Base-by-base conservation (phyloP, 2,329 filamentous ascomycete genomes). In the Aspergillus proliferans region DNA sequence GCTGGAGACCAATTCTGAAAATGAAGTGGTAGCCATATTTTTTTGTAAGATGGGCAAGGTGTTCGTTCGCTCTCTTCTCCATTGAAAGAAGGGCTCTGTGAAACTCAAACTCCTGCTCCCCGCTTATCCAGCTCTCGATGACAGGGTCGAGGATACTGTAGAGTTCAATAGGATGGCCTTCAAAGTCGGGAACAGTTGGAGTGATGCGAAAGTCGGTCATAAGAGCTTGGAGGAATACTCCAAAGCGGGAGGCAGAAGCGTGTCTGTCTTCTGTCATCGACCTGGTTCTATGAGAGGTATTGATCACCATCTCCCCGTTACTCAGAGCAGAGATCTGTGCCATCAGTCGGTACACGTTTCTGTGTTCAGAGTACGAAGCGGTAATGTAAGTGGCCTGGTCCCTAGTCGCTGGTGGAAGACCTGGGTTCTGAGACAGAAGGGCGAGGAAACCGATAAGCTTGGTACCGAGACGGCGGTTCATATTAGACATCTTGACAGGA, bases 11-110 rank as follows among this genome's bases (percentile, higher is more conserved):
- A 46, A 52, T 51, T 42, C 58, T 55, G 51, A 63, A 59, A 45
- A 56, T 54, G 42, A 50, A 57, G 43, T 61, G 58, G 41, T 59
- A 60, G 6, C 61, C 62, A 43, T 59, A 63, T 26, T 52, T 49
- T 21, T 49, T 47, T 8, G 54, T 47, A 39, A 47, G 52, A 41
- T 48, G 39, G 33, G 47, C 39, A 38, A 63, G 56, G 38, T 59
- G 43, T 26, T 48, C 51, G 40, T 63, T 61, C 9, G 60, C 61
- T 36, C 51, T 48, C 22, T 51, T 50, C 28, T 63, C 59, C 44
- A 55, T 56, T 3, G 39, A 18, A 36, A 56, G 42, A 43, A 60
- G 54, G 19, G 47, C 45, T 22, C 51, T 47, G 45, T 61, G 53
- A 33, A 58, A 46, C 9, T 48, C 14, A 21, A 60, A 47, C 42